phyloP scores from a whole-genome alignment of 2,329 filamentous ascomycete species.

The Botryotinia calthae region DNA sequence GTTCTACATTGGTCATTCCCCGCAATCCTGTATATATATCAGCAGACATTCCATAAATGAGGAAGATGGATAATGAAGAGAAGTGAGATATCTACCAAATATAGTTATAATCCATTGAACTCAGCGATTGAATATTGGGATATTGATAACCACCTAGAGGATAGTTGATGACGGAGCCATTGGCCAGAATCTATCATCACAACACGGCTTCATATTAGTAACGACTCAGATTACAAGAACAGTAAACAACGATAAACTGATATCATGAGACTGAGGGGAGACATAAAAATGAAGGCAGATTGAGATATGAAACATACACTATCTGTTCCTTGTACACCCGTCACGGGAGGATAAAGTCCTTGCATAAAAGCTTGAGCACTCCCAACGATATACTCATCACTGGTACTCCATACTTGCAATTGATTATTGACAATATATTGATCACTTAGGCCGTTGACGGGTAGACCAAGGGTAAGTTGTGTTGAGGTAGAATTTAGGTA shows the following conservation, averaged over 20 bases:
- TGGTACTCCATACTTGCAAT: constrained; percentile 44
- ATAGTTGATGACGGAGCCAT: constrained; percentile 58
- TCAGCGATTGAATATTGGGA: constrained; percentile 44
- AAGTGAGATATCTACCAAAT: not conserved
- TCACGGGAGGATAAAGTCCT: constrained; percentile 71
- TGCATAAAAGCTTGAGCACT: constrained; percentile 78
- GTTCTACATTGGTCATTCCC: constrained; percentile 31
- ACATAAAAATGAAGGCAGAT: not conserved
- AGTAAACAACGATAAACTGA: not conserved
- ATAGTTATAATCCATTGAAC: constrained; percentile 13
- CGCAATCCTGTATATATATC: constrained; percentile 27
- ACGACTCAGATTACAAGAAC: not conserved
- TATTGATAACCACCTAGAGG: constrained; percentile 81
- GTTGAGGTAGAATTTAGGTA: constrained; percentile 44
- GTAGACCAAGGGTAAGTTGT: constrained; percentile 37
- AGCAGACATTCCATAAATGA: not conserved
- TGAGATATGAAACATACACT: constrained; percentile 1
- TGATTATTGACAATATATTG: constrained; percentile 7
- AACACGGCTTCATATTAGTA: not conserved
- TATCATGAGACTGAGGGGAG: not conserved
- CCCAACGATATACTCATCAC: constrained; percentile 54
- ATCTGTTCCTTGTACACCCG: not conserved
- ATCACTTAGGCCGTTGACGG: constrained; percentile 6
- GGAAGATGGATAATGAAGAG: not conserved
- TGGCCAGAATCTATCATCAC: constrained; percentile 50